Evolutionary conservation across 768 basidiomycete species (phyloP), one percentile per base, ranked within the genome.

Genomic region (Boletus eberwhitei): DNA sequence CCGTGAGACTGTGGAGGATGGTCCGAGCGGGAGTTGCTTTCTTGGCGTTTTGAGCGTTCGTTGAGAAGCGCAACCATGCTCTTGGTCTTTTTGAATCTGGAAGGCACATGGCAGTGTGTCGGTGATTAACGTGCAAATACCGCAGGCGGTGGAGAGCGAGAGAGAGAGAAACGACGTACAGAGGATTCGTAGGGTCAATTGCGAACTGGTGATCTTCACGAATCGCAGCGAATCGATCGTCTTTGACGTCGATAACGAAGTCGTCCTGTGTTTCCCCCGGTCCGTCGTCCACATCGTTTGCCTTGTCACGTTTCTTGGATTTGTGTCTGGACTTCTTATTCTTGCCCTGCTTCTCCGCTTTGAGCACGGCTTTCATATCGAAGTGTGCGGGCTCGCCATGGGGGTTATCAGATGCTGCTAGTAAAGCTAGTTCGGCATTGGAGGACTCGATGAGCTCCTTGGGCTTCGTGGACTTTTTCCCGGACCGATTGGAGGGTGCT

Each of bases 131-230:
- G 11, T 14, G 21, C 35, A 44, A 31, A 34, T 22, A 14, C 9
- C 9, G 12, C 19, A 40, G 13, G 11, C 2, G 4, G 19, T 21
- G 43, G 31, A 2, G 31, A 31, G 9, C 12, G 11, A 32, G 2
- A 32, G 31, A 34, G 29, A 37, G 31, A 12, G 31, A 34, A 3
- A 37, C 0, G 17, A 79, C 93, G 59, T 66, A 97, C 96, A 86
- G 90, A 68, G 96, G 93, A 73, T 98, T 90, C 50, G 84, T 90
- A 19, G 97, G 96, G 71, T 99, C 97, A 60, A 99, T 94, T 0
- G 96, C 95, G 60, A 91, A 98, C 32, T 86, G 82, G 63, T 91
- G 85, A 64, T 98, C 88, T 61, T 97, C 92, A 63, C 93, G 89
- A 41, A 98, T 66, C 21, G 81, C 86, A 66, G 83, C 83, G 79